These are phyloP conservation scores for Vitis hybrid DNA, from an alignment of 177 flowering plant genomes.

Conservation along the genomic window DNA sequence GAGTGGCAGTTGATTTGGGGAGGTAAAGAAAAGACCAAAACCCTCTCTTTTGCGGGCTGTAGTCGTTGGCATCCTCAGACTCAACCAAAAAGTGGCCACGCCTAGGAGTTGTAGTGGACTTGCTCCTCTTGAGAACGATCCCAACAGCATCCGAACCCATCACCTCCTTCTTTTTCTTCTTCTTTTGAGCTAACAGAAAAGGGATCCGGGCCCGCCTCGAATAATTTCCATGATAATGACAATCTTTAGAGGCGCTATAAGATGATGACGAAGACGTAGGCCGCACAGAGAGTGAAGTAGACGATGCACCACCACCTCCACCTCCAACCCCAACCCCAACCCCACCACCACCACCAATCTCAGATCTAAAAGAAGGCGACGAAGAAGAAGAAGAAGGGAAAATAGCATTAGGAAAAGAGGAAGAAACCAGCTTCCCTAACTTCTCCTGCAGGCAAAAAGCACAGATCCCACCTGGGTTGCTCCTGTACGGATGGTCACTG, in stretches of 20 bases:
- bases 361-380: conserved; percentile 53
- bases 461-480: conserved; percentile 75
- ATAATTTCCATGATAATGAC: conserved; percentile 4
- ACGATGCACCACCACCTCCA: not conserved
- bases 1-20: conserved; percentile 12
- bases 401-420: conserved; percentile 40
- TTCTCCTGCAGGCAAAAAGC: conserved; percentile 82
- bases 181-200: conserved; percentile 45
- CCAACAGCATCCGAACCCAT: conserved; percentile 8
- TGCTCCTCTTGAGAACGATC: conserved; percentile 63
- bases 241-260: too few species aligned
- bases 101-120: conserved; percentile 54
- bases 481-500: conserved; percentile 46
- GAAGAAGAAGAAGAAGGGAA: conserved; percentile 52
- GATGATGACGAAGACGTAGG: conserved; percentile 7
- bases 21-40: conserved; percentile 86
- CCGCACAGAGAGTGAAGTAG: conserved; percentile 23
- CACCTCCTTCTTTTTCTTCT: conserved; percentile 40
- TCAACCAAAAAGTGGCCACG: conserved; percentile 33
- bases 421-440: conserved; percentile 67
- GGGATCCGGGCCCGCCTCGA: conserved; percentile 35
- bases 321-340: not conserved
- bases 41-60: conserved; percentile 47
- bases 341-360: conserved; percentile 7
- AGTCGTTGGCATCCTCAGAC: conserved; percentile 16